These are phyloP conservation scores for Exobasidium cylindrosporum DNA, from an alignment of 1,284 basidiomycete species.

Conservation along the genomic window DNA sequence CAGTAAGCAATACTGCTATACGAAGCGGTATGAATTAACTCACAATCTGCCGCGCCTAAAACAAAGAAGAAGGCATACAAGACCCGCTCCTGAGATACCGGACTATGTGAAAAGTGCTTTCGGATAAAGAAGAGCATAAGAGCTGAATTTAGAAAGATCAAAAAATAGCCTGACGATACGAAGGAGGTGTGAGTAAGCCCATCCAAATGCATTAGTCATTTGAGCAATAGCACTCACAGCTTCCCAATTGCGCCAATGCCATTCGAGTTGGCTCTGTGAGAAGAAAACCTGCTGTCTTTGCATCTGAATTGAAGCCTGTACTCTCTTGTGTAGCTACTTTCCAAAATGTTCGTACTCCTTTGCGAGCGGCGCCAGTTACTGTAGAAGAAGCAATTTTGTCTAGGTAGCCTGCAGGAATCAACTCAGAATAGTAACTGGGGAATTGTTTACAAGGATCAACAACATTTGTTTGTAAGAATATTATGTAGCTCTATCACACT, in stretches of 20 bases:
- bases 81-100: conserved; percentile 22
- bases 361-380: conserved; percentile 5
- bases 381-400: conserved; percentile 16
- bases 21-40: conserved; percentile 10
- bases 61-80: conserved; percentile 34
- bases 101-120: conserved; percentile 18
- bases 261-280: conserved; percentile 22
- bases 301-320: conserved; percentile 12
- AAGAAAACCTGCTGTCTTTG: neutral
- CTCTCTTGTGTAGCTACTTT: conserved; percentile 11
- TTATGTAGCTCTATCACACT: neutral
- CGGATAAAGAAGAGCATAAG: conserved; percentile 35
- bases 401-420: conserved; percentile 21
- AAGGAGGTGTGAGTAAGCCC: neutral
- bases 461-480: neutral
- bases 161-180: conserved; percentile 26
- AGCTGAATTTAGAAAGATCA: conserved; percentile 42
- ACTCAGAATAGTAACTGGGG: conserved; percentile 31
- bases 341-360: conserved; percentile 1
- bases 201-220: too few species aligned
- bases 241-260: conserved; percentile 40
- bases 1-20: neutral
- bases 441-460: neutral
- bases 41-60: conserved; percentile 40
- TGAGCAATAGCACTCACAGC: conserved; percentile 20